Evolutionary conservation across 768 basidiomycete genomes (phyloP), one percentile per base, ranked within the genome.

Genomic region (Suillus bovinus): DNA sequence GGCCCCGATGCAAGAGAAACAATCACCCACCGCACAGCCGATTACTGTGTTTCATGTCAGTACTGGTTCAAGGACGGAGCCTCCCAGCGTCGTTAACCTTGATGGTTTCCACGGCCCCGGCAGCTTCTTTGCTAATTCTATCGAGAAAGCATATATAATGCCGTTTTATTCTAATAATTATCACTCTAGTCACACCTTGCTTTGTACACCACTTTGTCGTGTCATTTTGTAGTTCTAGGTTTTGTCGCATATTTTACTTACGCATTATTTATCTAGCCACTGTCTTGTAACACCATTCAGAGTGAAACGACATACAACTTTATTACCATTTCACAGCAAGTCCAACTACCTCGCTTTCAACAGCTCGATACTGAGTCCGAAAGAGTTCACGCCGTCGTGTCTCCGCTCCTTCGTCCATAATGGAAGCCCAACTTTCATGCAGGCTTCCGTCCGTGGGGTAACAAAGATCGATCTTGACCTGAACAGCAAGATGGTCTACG

Each of bases 321-420:
- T 38, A 62, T 75, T 58, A 91, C 89, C 90, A 91, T 65, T 89
- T 87, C 5, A 91, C 90, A 8, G 86, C 85, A 44, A 90, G 74
- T 24, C 91, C 93, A 42, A 89, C 77, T 24, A 93, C 86, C 68
- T 94, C 92, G 75, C 87, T 92, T 75, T 91, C 91, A 2, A 97
- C 93, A 31, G 91, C 91, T 62, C 86, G 83, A 72, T 94, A 96
- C 70, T 84, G 77, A 3, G 95, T 96, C 72, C 93, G 81, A 69
- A 96, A 85, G 36, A 85, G 72, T 57, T 73, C 71, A 70, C 77
- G 74, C 50, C 84, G 74, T 63, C 77, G 73, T 34, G 63, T 72
- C 62, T 84, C 84, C 34, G 81, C 80, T 13, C 72, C 71, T 22
- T 70, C 79, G 62, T 84, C 78, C 75, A 84, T 76, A 24, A 60